Percentiles rank a stretch among this genome's conserved stretches.
These are phyloP conservation scores for Aspergillus pseudonomiae DNA, from an alignment of 2,329 filamentous ascomycete species.

Conservation along the genomic window DNA sequence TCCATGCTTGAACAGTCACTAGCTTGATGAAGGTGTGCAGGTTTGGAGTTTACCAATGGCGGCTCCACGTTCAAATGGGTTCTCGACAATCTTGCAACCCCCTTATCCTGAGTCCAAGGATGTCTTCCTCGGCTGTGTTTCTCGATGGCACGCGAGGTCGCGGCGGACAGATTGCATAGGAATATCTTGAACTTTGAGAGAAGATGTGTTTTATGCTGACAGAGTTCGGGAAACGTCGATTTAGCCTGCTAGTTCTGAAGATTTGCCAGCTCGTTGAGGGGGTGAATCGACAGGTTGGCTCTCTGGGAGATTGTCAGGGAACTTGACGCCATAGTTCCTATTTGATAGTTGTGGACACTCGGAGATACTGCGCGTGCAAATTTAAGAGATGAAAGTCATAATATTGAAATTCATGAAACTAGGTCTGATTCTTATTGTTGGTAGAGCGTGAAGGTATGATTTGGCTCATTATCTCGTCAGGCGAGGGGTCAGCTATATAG, in stretches of 20 bases:
- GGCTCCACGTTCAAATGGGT: neutral
- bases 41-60: neutral
- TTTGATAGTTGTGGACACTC: neutral
- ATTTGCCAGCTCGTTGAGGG: neutral
- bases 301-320: neutral
- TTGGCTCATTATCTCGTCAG: conserved; percentile 5
- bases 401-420: neutral
- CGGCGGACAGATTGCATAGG: neutral
- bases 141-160: neutral
- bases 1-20: neutral
- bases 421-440: neutral
- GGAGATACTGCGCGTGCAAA: neutral
- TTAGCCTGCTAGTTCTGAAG: neutral
- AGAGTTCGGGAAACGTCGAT: neutral
- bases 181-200: neutral
- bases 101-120: neutral
- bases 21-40: neutral
- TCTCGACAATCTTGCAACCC: neutral
- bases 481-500: neutral
- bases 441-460: neutral
- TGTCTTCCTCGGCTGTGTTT: neutral
- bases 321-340: neutral
- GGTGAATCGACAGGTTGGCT: neutral
- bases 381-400: neutral
- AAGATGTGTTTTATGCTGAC: neutral